A percentile compares a stretch with the other conserved stretches of the same genome.
Conservation (phyloP, 768 basidiomycete genomes). For the Rhodotorula diobovata region DNA sequence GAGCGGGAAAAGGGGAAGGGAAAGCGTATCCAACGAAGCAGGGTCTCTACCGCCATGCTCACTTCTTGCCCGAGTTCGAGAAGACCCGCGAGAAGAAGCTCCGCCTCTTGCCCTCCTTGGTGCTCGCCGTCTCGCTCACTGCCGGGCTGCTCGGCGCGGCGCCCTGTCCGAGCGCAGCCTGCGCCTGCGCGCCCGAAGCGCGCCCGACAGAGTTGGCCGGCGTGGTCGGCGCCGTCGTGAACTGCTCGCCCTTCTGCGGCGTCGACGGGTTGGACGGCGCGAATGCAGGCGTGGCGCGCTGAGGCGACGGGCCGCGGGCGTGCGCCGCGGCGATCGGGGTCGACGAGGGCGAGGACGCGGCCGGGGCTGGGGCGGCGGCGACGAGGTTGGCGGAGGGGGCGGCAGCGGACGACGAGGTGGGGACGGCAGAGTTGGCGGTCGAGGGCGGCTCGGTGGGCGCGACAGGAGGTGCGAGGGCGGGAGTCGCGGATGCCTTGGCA, state of each 20-base stretch:
- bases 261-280: neutral
- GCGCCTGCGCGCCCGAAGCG: neutral
- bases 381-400: too few species aligned
- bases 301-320: neutral
- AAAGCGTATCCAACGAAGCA: too few species aligned
- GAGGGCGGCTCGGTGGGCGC: neutral
- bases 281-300: neutral
- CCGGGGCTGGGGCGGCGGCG: neutral
- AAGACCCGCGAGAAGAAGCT: slow-evolving; percentile 12
- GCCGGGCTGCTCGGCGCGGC: neutral
- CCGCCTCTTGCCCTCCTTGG: neutral
- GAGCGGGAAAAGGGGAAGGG: too few species aligned
- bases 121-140: neutral
- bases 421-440: neutral
- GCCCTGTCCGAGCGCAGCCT: neutral
- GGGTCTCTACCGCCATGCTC: neutral
- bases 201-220: slow-evolving; percentile 3
- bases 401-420: neutral
- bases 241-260: neutral
- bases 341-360: neutral
- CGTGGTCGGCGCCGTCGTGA: slow-evolving; percentile 10
- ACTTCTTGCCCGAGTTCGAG: slow-evolving; percentile 10
- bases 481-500: neutral
- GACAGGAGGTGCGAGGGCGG: neutral
- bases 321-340: neutral